Evolutionary conservation across 1,139 yeast genomes (phyloP).

Genomic region (Petasospora rhodanensis): DNA sequence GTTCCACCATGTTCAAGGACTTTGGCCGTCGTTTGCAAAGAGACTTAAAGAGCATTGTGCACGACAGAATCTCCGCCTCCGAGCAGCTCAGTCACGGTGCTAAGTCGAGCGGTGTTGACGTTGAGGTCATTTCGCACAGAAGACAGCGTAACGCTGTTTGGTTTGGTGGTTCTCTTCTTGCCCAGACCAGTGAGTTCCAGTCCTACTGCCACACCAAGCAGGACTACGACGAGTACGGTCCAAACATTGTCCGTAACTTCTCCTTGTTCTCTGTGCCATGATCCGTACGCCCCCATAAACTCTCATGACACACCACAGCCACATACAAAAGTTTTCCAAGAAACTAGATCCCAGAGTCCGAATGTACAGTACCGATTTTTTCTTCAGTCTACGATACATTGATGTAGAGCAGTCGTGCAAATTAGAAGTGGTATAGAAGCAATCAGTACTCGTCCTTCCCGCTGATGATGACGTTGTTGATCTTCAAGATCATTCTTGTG

Average conservation of each 20-base stretch:
- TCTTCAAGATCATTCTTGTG: slow-evolving; percentile 95
- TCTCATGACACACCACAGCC: too few species aligned
- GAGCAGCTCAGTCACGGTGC: slow-evolving; percentile 74
- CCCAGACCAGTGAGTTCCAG: slow-evolving; percentile 95
- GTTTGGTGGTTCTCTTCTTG: slow-evolving; percentile 97
- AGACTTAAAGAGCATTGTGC: slow-evolving; percentile 83
- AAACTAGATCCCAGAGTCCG: too few species aligned
- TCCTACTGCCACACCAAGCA: slow-evolving; percentile 95
- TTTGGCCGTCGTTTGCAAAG: slow-evolving; percentile 97
- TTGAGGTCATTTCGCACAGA: slow-evolving; percentile 94
- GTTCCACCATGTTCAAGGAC: slow-evolving; percentile 98
- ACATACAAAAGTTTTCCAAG: too few species aligned
- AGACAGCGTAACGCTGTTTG: slow-evolving; percentile 98
- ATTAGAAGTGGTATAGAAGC: background rate
- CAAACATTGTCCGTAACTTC: slow-evolving; percentile 94
- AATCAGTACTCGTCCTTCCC: slow-evolving; percentile 71
- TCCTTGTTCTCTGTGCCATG: slow-evolving; percentile 88
- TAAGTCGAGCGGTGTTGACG: slow-evolving; percentile 92
- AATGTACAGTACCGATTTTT: too few species aligned
- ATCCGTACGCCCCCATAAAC: slow-evolving; percentile 12
- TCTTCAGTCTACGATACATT: too few species aligned
- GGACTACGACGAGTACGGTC: slow-evolving; percentile 97
- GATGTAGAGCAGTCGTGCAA: too few species aligned
- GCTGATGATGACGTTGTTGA: slow-evolving; percentile 90
- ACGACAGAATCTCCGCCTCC: slow-evolving; percentile 79